phyloP scores from a whole-genome alignment of 2,329 filamentous ascomycete species.

The Rhytidhysteron rufulum region DNA sequence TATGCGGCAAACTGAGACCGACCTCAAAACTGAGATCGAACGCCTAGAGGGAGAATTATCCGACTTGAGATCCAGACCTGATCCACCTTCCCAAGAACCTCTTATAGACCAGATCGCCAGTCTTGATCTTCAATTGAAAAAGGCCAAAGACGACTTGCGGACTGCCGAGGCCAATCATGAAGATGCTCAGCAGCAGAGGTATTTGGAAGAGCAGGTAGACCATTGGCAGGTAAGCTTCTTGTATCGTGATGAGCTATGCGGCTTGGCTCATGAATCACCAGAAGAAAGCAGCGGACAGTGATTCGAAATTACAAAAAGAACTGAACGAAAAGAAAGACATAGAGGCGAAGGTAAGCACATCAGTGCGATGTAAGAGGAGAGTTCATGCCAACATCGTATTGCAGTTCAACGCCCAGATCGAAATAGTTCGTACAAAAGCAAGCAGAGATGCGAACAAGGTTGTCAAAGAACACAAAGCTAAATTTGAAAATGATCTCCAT shows the following conservation, averaged over 20 bases:
- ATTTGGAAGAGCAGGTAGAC: too few relatives aligned
- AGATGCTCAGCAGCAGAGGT: too few relatives aligned
- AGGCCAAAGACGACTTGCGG: constrained; percentile 10
- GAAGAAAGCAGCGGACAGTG: background rate
- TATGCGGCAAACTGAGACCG: constrained; percentile 7
- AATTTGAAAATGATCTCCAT: constrained; percentile 13
- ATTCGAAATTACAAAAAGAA: background rate
- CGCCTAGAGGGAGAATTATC: constrained; percentile 15
- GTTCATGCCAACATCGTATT: background rate
- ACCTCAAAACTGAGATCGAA: constrained; percentile 8
- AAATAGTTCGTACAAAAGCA: constrained; percentile 4
- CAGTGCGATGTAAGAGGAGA: too few relatives aligned
- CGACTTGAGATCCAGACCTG: constrained; percentile 3
- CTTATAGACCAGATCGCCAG: constrained; percentile 7
- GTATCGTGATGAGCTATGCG: too few relatives aligned
- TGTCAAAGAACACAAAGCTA: constrained; percentile 11
- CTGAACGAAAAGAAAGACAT: background rate
- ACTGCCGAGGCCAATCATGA: background rate
- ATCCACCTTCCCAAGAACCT: constrained; percentile 1
- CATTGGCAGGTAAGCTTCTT: background rate
- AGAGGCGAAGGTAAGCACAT: background rate
- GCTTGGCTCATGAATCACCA: too few relatives aligned
- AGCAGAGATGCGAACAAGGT: constrained; percentile 7
- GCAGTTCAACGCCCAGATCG: background rate
- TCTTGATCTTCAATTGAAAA: constrained; percentile 12